Evolutionary conservation across 73 alveolate genomes (phyloP).

Genomic region (Paramecium sexaurelia): DNA sequence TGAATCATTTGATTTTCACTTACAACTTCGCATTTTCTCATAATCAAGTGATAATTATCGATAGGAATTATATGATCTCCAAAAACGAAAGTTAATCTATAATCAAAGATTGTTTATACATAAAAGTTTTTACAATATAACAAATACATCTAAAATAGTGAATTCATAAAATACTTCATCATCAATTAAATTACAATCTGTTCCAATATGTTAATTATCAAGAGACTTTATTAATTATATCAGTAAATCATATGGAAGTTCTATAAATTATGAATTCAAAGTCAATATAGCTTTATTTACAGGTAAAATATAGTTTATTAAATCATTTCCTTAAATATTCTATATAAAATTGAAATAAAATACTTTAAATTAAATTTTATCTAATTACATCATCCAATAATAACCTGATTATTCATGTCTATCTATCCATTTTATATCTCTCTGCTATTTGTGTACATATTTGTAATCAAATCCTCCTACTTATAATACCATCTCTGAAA

Average conservation of each 20-base stretch:
- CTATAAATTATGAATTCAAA: slow-evolving; percentile 16
- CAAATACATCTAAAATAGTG: background rate
- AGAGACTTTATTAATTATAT: background rate
- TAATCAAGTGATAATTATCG: background rate
- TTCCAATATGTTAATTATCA: background rate
- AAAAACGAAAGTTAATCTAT: background rate
- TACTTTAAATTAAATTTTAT: background rate
- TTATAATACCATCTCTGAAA: background rate
- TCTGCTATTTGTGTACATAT: background rate
- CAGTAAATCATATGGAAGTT: background rate
- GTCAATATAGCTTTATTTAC: slow-evolving; percentile 24
- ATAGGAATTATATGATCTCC: background rate
- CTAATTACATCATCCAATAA: slow-evolving; percentile 42
- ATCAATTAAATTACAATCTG: slow-evolving; percentile 23
- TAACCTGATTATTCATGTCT: slow-evolving; percentile 25
- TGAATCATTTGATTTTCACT: background rate
- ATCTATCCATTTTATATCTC: slow-evolving; percentile 8
- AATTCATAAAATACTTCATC: background rate
- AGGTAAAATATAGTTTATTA: background rate
- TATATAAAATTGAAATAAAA: background rate
- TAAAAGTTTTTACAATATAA: slow-evolving; percentile 11
- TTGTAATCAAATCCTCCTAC: slow-evolving; percentile 55
- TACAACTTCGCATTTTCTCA: background rate
- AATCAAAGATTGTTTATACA: background rate
- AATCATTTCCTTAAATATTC: background rate